Evolutionary conservation across 768 basidiomycete genomes (phyloP).

Genomic region (Termitomyces sp.): DNA sequence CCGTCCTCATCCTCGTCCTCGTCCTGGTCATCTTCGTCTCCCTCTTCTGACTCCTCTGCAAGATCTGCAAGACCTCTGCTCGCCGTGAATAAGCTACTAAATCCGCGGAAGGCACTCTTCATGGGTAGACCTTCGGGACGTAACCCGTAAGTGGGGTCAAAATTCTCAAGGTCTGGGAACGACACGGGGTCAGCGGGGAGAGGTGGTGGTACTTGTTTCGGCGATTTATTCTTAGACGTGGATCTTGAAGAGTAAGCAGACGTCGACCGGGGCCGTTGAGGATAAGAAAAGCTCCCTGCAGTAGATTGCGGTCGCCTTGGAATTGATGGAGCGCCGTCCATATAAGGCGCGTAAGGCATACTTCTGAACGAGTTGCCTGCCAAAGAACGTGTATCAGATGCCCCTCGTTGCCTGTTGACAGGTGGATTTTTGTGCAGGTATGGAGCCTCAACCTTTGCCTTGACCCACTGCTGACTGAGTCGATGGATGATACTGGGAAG

Average conservation of each 20-base stretch:
- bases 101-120: slow-evolving; percentile 78
- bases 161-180: slow-evolving; percentile 66
- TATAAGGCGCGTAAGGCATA: slow-evolving; percentile 15
- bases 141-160: slow-evolving; percentile 95
- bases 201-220: slow-evolving; percentile 16
- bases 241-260: slow-evolving; percentile 34
- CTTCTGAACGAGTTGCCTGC: slow-evolving; percentile 33
- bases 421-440: slow-evolving; percentile 60
- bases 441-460: slow-evolving; percentile 90
- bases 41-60: slow-evolving; percentile 61
- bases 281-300: slow-evolving; percentile 10
- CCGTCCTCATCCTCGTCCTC: slow-evolving; percentile 35
- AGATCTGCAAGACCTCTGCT: slow-evolving; percentile 77
- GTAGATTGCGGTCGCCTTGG: slow-evolving; percentile 13
- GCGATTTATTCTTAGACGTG: slow-evolving; percentile 20
- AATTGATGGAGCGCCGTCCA: slow-evolving; percentile 3
- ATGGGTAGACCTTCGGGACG: slow-evolving; percentile 88
- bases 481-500: slow-evolving; percentile 95
- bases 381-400: slow-evolving; percentile 38
- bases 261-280: slow-evolving; percentile 35
- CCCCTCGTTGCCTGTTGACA: slow-evolving; percentile 24
- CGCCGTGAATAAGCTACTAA: slow-evolving; percentile 68
- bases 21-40: slow-evolving; percentile 35
- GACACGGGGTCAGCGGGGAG: slow-evolving; percentile 27
- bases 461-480: slow-evolving; percentile 94